Conservation (phyloP, 2,329 filamentous ascomycete genomes). For the Ambrosiella beaveri region DNA sequence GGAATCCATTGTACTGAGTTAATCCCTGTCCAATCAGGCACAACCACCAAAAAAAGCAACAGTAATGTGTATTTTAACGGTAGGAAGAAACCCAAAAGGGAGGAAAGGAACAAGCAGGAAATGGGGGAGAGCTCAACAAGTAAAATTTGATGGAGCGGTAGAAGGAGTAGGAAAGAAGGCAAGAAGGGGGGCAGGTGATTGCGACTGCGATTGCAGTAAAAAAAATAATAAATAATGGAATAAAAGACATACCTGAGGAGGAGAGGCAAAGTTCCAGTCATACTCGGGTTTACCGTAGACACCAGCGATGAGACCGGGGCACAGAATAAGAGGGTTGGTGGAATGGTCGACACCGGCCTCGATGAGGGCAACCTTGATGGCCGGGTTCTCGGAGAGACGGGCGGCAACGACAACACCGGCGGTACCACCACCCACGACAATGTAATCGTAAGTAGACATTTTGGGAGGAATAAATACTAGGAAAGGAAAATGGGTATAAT, state of each 20-base stretch:
- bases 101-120: neutral
- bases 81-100: slow-evolving; percentile 1
- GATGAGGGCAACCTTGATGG: slow-evolving; percentile 11
- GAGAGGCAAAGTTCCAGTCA: slow-evolving; percentile 12
- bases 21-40: neutral
- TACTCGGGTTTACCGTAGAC: slow-evolving; percentile 12
- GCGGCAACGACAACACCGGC: slow-evolving; percentile 20
- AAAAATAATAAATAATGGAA: neutral
- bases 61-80: neutral
- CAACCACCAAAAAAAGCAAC: neutral
- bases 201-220: neutral
- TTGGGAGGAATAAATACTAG: neutral
- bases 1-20: no score
- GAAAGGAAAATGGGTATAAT: neutral
- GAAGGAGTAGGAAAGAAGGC: neutral
- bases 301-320: slow-evolving; percentile 9
- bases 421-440: slow-evolving; percentile 20
- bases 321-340: slow-evolving; percentile 12
- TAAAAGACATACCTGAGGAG: slow-evolving; percentile 8
- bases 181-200: no score
- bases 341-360: slow-evolving; percentile 12
- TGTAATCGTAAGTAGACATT: slow-evolving; percentile 16
- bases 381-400: slow-evolving; percentile 17
- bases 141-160: no score
- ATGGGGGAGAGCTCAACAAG: no score